phyloP scores from a whole-genome alignment of 352 stramenopile species.

The Stephanocyclus meneghinianus region DNA sequence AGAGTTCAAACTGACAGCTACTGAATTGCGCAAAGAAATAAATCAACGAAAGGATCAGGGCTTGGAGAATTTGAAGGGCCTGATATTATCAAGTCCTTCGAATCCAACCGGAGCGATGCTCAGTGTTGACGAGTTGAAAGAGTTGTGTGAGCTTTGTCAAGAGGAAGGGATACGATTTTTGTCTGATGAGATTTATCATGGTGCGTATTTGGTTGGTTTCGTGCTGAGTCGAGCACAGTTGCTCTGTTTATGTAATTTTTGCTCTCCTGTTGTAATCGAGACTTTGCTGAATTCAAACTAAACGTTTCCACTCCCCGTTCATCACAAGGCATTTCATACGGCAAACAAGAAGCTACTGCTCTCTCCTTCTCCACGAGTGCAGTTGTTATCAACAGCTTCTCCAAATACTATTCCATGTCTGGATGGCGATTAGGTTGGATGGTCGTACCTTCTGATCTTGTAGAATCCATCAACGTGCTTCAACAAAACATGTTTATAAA shows the following conservation, averaged over 20 bases:
- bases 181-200: conserved; percentile 87
- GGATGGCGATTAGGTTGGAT: conserved; percentile 86
- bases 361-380: conserved; percentile 67
- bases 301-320: not conserved
- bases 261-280: too few relatives aligned
- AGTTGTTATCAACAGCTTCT: conserved; percentile 86
- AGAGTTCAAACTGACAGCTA: conserved; percentile 83
- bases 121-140: conserved; percentile 73
- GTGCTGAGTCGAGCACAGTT: not conserved
- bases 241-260: too few relatives aligned
- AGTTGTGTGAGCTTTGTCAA: conserved; percentile 79
- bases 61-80: conserved; percentile 65
- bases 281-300: not conserved
- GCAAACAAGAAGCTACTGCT: conserved; percentile 76
- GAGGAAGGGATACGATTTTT: conserved; percentile 82
- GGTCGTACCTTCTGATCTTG: conserved; percentile 76
- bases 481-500: conserved; percentile 88
- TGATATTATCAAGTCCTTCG: conserved; percentile 81
- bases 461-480: conserved; percentile 79
- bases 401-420: conserved; percentile 86
- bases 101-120: conserved; percentile 87
- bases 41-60: conserved; percentile 42
- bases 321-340: conserved; percentile 80
- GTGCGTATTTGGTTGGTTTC: conserved; percentile 7
- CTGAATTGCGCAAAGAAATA: conserved; percentile 74